These are phyloP conservation scores for Talaromyces rugulosus DNA, from an alignment of 2,329 filamentous ascomycete genomes.

Conservation along the genomic window DNA sequence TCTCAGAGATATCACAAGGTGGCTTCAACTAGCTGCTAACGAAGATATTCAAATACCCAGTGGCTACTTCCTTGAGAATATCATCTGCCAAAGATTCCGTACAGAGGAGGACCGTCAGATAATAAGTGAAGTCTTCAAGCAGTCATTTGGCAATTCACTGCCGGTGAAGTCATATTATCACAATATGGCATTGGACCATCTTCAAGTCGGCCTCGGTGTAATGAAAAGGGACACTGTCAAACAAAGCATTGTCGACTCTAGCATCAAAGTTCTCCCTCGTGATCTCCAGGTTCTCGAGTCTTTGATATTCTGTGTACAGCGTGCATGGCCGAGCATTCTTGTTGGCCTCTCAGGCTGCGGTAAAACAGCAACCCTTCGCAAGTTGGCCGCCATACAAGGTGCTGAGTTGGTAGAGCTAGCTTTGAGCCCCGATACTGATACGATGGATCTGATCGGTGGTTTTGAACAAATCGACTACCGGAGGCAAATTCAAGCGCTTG, in stretches of 20 bases:
- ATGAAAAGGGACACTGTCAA: slow-evolving; percentile 55
- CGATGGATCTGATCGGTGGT: slow-evolving; percentile 93
- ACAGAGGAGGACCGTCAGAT: slow-evolving; percentile 62
- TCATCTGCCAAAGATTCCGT: slow-evolving; percentile 86
- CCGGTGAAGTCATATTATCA: slow-evolving; percentile 63
- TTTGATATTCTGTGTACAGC: slow-evolving; percentile 78
- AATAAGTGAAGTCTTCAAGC: slow-evolving; percentile 62
- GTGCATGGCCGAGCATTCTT: slow-evolving; percentile 83
- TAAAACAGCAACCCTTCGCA: slow-evolving; percentile 75
- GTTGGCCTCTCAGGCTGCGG: slow-evolving; percentile 81
- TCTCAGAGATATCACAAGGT: slow-evolving; percentile 81
- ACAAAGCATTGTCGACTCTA: slow-evolving; percentile 31
- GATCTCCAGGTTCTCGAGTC: slow-evolving; percentile 73
- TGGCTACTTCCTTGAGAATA: slow-evolving; percentile 73
- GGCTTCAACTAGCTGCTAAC: slow-evolving; percentile 69
- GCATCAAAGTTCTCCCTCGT: slow-evolving; percentile 31
- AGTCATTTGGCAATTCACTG: slow-evolving; percentile 55
- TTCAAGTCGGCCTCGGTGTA: slow-evolving; percentile 77
- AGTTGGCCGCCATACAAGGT: slow-evolving; percentile 75
- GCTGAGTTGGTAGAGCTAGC: slow-evolving; percentile 75
- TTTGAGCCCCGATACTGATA: slow-evolving; percentile 91
- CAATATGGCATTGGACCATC: slow-evolving; percentile 59
- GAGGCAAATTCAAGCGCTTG: slow-evolving; percentile 62
- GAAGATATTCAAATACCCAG: slow-evolving; percentile 58
- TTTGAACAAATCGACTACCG: slow-evolving; percentile 90